These are phyloP conservation scores for Apophysomyces sp. DNA, from an alignment of 371 early-diverging fungal genomes.

Conservation along the genomic window DNA sequence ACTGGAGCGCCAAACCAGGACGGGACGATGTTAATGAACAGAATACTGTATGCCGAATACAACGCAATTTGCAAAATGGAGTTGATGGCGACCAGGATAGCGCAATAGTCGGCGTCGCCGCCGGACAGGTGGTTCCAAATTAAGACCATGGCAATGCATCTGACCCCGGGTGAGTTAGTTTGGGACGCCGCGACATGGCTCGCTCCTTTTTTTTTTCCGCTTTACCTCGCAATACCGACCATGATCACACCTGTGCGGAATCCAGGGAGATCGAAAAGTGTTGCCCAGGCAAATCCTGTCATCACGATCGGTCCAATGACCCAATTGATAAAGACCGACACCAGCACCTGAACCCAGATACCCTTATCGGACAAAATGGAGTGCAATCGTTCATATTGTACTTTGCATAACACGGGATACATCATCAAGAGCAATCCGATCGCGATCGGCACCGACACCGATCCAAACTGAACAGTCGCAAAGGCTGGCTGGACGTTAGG, in stretches of 20 bases:
- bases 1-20: conserved; percentile 43
- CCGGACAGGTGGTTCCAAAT: conserved; percentile 74
- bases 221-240: conserved; percentile 62
- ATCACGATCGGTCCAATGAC: conserved; percentile 70
- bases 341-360: conserved; percentile 44
- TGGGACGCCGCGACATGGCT: too few species aligned
- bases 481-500: conserved; percentile 55
- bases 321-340: conserved; percentile 70
- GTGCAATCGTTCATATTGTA: conserved; percentile 58
- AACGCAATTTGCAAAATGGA: conserved; percentile 68
- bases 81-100: conserved; percentile 70
- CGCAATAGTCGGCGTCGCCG: conserved; percentile 68
- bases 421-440: conserved; percentile 71
- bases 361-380: conserved; percentile 32
- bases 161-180: too few species aligned
- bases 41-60: conserved; percentile 60
- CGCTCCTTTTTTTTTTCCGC: neutral
- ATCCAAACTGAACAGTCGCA: conserved; percentile 56
- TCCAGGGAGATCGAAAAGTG: conserved; percentile 66
- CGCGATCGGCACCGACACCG: conserved; percentile 69
- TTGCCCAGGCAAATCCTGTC: conserved; percentile 73
- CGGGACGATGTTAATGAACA: conserved; percentile 57
- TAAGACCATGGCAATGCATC: conserved; percentile 84
- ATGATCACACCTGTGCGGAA: conserved; percentile 75
- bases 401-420: conserved; percentile 74